These are phyloP conservation scores for Petunia hybrid DNA, from an alignment of 305 asterid species.

Conservation along the genomic window DNA sequence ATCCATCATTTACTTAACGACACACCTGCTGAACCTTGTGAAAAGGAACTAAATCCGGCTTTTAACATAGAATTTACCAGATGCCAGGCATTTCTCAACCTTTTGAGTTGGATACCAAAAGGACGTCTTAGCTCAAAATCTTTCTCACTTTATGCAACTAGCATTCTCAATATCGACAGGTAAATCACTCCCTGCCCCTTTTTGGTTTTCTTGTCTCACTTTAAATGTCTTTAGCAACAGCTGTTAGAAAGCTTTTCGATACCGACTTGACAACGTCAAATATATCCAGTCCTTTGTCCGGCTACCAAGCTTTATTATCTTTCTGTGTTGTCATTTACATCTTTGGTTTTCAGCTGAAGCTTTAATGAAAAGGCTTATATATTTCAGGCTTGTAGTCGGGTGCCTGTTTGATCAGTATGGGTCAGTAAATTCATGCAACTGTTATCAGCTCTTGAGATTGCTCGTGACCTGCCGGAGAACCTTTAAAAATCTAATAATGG, in stretches of 20 bases:
- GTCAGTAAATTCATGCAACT: constrained; percentile 39
- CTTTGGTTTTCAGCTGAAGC: background rate
- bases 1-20: constrained; percentile 32
- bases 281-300: background rate
- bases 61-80: constrained; percentile 48
- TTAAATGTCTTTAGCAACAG: constrained; percentile 20
- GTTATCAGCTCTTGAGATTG: constrained; percentile 62
- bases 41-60: constrained; percentile 42
- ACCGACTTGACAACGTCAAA: constrained; percentile 3
- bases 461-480: constrained; percentile 83
- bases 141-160: constrained; percentile 56
- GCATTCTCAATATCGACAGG: constrained; percentile 93
- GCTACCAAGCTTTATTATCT: background rate
- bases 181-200: constrained; percentile 42
- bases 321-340: background rate
- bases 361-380: constrained; percentile 36
- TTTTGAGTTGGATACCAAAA: constrained; percentile 82
- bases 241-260: constrained; percentile 17
- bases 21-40: constrained; percentile 46
- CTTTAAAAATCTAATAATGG: constrained; percentile 60
- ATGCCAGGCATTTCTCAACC: constrained; percentile 63
- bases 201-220: background rate
- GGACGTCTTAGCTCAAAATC: constrained; percentile 68
- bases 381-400: constrained; percentile 80
- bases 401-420: constrained; percentile 57